Evolutionary conservation across 2,329 filamentous ascomycete genomes (phyloP), one percentile per base, ranked within the genome.

Genomic region (Pestalotiopsis sp.): DNA sequence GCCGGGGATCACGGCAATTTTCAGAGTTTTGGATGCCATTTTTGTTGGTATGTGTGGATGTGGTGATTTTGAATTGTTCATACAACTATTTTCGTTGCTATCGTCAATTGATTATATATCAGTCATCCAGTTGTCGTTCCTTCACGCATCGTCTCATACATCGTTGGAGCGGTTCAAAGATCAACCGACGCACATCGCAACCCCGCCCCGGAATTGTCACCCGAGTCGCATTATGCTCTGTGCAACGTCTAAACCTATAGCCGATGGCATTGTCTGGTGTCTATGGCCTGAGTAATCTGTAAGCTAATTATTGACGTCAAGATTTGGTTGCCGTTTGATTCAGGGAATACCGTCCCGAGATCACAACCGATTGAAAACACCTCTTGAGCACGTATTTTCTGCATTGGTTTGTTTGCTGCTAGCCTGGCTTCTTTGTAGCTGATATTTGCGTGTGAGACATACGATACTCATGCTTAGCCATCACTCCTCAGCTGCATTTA

Each of bases 1-100:
- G 7, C 89, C 91, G 0, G 90, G 89, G 67, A 93, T 91, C 38
- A 84, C 85, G n/a, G 90, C 90, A 70, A 92, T 89, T 65, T 74
- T 77, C 14, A 78, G 63, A 0, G 73, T 25, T 20, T 71, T 68
- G 14, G 45, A 27, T 23, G 69, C 23, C 49, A 69, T 69, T 27
- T 61, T 70, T 59, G 7, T n/a, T 38, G 1, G 7, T 14, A 39
- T 39, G 23, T 39, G 36, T 23, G 4, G 27, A 17, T 62, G 14
- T 52, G 27, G n/a, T 3, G 36, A 20, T 4, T 5, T 17, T 7
- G 3, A 20, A 20, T 20, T 20, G 66, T 39, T 63, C 7, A 27
- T 4, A 23, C 25, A n/a, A n/a, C n/a, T 52, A 9, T n/a, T 31
- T 59, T 9, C 23, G 1, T 59, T 59, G 57, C 23, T 17, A 27